Conservation (phyloP, 2,329 filamentous ascomycete species). For the Colletotrichum sansevieriae region DNA sequence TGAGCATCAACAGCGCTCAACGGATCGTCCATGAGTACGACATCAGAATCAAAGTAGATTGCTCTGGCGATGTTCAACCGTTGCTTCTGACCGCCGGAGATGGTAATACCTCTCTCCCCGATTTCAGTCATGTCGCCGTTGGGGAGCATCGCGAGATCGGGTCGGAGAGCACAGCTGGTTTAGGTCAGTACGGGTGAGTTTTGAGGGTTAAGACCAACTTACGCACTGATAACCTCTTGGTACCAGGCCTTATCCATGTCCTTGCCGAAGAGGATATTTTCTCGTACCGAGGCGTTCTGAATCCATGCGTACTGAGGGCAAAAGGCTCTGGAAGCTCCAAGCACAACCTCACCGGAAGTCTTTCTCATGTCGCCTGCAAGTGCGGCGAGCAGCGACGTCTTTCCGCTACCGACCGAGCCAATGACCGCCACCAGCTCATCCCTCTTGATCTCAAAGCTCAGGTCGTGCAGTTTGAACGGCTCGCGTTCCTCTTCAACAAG, state of each 20-base stretch:
- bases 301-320: slow-evolving; percentile 99
- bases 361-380: slow-evolving; percentile 95
- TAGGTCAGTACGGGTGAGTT: slow-evolving; percentile 26
- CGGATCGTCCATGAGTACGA: slow-evolving; percentile 78
- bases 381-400: slow-evolving; percentile 89
- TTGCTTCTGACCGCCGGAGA: slow-evolving; percentile 96
- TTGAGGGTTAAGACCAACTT: slow-evolving; percentile 50
- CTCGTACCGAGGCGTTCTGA: slow-evolving; percentile 86
- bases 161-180: slow-evolving; percentile 79
- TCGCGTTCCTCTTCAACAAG: slow-evolving; percentile 70
- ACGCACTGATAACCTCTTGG: slow-evolving; percentile 82
- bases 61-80: slow-evolving; percentile 91
- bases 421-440: slow-evolving; percentile 89
- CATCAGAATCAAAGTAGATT: slow-evolving; percentile 77
- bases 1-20: slow-evolving; percentile 78
- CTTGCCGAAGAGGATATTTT: slow-evolving; percentile 94
- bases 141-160: slow-evolving; percentile 94
- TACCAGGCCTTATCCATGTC: slow-evolving; percentile 84
- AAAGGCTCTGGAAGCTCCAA: slow-evolving; percentile 87
- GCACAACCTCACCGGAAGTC: slow-evolving; percentile 78
- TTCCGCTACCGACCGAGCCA: slow-evolving; percentile 89
- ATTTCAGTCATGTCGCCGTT: slow-evolving; percentile 92
- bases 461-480: slow-evolving; percentile 78
- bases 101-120: slow-evolving; percentile 93
- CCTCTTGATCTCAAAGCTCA: slow-evolving; percentile 77